Percentiles rank a stretch among this genome's conserved stretches.
These are phyloP conservation scores for Oryza meyeriana DNA, from an alignment of 176 grass and related monocot species.

Conservation along the genomic window DNA sequence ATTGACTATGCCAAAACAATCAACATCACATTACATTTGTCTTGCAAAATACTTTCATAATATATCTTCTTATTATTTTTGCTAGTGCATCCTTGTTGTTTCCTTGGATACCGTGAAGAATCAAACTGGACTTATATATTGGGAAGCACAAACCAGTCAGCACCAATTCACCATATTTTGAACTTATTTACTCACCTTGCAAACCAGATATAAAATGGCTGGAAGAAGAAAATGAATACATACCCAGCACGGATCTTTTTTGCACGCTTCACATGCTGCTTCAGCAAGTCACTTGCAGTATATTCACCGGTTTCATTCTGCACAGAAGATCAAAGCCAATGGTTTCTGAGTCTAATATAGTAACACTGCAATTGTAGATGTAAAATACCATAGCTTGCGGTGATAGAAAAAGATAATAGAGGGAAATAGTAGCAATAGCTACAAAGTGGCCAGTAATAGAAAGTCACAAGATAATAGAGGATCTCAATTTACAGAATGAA, in stretches of 20 bases:
- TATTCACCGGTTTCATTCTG: slow-evolving; percentile 51
- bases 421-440: background rate
- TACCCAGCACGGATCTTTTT: slow-evolving; percentile 61
- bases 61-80: background rate
- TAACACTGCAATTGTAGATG: background rate
- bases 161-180: background rate
- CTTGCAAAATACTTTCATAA: background rate
- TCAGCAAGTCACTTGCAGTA: slow-evolving; percentile 43
- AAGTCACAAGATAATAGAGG: slow-evolving; percentile 15
- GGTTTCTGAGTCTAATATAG: background rate
- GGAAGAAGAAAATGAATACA: background rate
- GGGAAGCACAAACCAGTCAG: background rate
- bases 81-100: background rate
- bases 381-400: background rate
- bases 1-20: background rate
- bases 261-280: slow-evolving; percentile 53
- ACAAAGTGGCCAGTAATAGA: background rate
- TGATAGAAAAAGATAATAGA: background rate
- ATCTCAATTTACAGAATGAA: background rate
- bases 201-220: background rate
- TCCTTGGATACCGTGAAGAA: background rate
- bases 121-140: background rate
- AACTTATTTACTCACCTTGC: background rate
- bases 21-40: background rate
- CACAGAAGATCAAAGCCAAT: slow-evolving; percentile 33